phyloP scores from a whole-genome alignment of 441 rosid species.

The Populus hybrid region DNA sequence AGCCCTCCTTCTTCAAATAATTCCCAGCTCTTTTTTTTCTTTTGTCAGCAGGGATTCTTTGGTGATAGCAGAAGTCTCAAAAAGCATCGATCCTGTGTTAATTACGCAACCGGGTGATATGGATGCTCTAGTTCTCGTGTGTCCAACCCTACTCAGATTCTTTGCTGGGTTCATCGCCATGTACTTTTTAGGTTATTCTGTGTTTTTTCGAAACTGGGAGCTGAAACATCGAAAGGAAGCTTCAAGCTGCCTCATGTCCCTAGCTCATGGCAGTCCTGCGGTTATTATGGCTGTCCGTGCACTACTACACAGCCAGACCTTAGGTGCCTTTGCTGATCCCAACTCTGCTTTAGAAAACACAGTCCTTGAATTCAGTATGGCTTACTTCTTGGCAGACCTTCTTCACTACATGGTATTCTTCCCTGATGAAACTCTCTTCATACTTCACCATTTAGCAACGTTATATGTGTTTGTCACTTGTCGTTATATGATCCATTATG shows the following conservation, averaged over 20 bases:
- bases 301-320: slow-evolving; percentile 16
- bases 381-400: slow-evolving; percentile 71
- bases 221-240: slow-evolving; percentile 49
- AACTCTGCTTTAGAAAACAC: slow-evolving; percentile 48
- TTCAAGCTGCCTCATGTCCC: slow-evolving; percentile 70
- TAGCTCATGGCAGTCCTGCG: slow-evolving; percentile 81
- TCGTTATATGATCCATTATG: slow-evolving; percentile 36
- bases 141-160: slow-evolving; percentile 32
- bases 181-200: slow-evolving; percentile 46
- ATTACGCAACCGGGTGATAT: slow-evolving; percentile 5
- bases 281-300: slow-evolving; percentile 44
- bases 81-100: background rate
- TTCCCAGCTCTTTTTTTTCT: background rate
- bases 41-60: background rate
- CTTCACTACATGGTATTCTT: slow-evolving; percentile 61
- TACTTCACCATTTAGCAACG: slow-evolving; percentile 79
- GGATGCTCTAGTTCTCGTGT: slow-evolving; percentile 11
- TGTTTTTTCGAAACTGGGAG: slow-evolving; percentile 59
- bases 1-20: background rate
- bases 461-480: slow-evolving; percentile 40
- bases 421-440: slow-evolving; percentile 65
- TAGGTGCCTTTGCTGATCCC: slow-evolving; percentile 42
- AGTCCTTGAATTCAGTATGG: slow-evolving; percentile 71
- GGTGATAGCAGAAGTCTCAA: background rate
- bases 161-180: slow-evolving; percentile 42